These are phyloP conservation scores for Colletotrichum salicis DNA, from an alignment of 2,329 filamentous ascomycete species.

Conservation along the genomic window DNA sequence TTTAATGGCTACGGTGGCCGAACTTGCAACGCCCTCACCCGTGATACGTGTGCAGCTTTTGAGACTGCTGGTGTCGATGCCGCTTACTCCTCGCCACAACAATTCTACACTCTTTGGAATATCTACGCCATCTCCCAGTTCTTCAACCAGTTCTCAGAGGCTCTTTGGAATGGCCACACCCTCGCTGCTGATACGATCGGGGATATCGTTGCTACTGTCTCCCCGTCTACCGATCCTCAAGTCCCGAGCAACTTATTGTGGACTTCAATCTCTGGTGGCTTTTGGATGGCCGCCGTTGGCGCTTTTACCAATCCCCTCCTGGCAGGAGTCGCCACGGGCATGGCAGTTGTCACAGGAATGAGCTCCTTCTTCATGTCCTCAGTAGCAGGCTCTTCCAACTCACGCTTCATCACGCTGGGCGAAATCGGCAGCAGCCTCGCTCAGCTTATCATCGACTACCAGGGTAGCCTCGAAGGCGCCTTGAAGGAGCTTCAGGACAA, in stretches of 20 bases:
- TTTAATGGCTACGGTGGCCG: slow-evolving; percentile 41
- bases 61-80: slow-evolving; percentile 32
- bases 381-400: slow-evolving; percentile 33
- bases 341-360: slow-evolving; percentile 27
- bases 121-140: slow-evolving; percentile 43
- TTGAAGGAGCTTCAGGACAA: slow-evolving; percentile 38
- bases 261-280: slow-evolving; percentile 38
- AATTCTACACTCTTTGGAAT: slow-evolving; percentile 44
- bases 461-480: slow-evolving; percentile 35
- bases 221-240: slow-evolving; percentile 38
- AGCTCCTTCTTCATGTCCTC: slow-evolving; percentile 28
- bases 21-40: slow-evolving; percentile 41
- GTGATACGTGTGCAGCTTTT: slow-evolving; percentile 39
- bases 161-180: slow-evolving; percentile 40
- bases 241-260: slow-evolving; percentile 37
- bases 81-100: slow-evolving; percentile 39
- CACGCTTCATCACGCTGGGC: slow-evolving; percentile 41
- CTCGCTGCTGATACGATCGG: slow-evolving; percentile 41
- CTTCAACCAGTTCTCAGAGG: slow-evolving; percentile 43
- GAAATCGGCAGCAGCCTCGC: slow-evolving; percentile 40
- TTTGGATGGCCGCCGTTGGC: slow-evolving; percentile 29
- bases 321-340: slow-evolving; percentile 25
- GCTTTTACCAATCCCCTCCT: slow-evolving; percentile 33
- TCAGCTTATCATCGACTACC: slow-evolving; percentile 41
- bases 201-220: slow-evolving; percentile 41